phyloP scores from a whole-genome alignment of 805 yeast genomes.

The Metschnikowia picachoensis region DNA sequence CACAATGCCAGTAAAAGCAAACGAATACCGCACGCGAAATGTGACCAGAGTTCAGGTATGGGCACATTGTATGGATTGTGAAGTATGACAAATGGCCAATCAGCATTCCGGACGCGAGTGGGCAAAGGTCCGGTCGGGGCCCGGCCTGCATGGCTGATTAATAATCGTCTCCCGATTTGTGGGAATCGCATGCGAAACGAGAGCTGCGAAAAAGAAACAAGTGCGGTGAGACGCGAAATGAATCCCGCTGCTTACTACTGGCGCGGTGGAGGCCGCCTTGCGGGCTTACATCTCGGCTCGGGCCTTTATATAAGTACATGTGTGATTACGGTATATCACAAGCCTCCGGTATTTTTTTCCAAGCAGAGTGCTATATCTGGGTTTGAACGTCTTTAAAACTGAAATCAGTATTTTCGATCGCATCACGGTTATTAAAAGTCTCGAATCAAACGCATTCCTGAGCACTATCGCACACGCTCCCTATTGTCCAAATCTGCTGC shows the following conservation, averaged over 20 bases:
- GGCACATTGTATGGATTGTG: no score
- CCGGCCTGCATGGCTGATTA: conserved; percentile 16
- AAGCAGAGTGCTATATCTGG: not conserved
- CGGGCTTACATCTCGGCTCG: conserved; percentile 2
- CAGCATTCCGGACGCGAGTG: conserved; percentile 1
- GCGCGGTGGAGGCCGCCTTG: conserved; percentile 4
- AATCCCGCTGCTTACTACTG: conserved; percentile 6
- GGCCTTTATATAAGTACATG: conserved; percentile 1
- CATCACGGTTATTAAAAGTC: no score
- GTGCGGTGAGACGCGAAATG: not conserved
- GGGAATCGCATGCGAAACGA: conserved; percentile 1
- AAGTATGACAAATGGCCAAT: not conserved
- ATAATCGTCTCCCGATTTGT: conserved; percentile 12
- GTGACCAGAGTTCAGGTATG: no score
- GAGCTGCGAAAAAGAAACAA: not conserved
- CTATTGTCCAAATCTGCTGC: not conserved
- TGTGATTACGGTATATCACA: not conserved
- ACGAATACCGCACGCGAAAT: no score
- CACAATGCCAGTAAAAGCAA: no score
- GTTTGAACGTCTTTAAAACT: no score
- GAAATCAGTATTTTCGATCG: no score
- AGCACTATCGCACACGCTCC: no score
- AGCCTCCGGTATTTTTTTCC: not conserved
- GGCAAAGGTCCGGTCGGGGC: conserved; percentile 5
- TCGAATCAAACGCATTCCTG: no score